Evolutionary conservation across 2,329 filamentous ascomycete species (phyloP).

Genomic region (Fonsecaea pedrosoi): DNA sequence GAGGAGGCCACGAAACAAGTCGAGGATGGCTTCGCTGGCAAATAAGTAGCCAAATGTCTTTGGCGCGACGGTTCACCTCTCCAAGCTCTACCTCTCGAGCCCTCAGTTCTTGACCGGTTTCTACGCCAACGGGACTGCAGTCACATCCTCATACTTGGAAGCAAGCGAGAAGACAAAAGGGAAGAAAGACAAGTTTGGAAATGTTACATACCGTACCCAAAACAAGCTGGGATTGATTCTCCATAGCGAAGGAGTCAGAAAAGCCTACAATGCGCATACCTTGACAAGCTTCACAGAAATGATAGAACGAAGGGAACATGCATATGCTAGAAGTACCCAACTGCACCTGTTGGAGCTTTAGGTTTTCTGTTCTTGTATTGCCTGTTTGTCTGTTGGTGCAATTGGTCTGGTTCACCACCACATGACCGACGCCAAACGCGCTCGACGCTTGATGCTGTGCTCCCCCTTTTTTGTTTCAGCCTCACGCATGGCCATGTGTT

Average conservation of each 20-base stretch:
- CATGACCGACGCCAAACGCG: neutral
- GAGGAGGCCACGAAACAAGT: constrained; percentile 36
- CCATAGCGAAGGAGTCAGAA: constrained; percentile 8
- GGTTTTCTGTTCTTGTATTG: no score
- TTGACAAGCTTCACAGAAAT: neutral
- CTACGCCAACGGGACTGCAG: neutral
- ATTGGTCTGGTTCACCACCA: neutral
- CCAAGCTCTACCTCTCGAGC: neutral
- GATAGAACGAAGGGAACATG: constrained; percentile 5
- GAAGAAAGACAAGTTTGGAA: neutral
- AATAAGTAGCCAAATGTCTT: neutral
- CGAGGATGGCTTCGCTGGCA: constrained; percentile 30
- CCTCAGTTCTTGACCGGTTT: neutral
- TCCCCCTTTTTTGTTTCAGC: constrained; percentile 6
- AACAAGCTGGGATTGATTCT: neutral
- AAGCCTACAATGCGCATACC: constrained; percentile 1
- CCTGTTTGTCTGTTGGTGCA: neutral
- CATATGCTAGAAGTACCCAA: neutral
- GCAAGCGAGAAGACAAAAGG: neutral
- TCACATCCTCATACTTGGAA: neutral
- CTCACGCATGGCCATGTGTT: neutral
- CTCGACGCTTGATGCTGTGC: neutral
- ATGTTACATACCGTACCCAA: constrained; percentile 3
- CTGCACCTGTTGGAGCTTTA: neutral
- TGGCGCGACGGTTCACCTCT: neutral